Evolutionary conservation across 805 yeast genomes (phyloP), one percentile per base, ranked within the genome.

Genomic region (Metschnikowia aberdeeniae): DNA sequence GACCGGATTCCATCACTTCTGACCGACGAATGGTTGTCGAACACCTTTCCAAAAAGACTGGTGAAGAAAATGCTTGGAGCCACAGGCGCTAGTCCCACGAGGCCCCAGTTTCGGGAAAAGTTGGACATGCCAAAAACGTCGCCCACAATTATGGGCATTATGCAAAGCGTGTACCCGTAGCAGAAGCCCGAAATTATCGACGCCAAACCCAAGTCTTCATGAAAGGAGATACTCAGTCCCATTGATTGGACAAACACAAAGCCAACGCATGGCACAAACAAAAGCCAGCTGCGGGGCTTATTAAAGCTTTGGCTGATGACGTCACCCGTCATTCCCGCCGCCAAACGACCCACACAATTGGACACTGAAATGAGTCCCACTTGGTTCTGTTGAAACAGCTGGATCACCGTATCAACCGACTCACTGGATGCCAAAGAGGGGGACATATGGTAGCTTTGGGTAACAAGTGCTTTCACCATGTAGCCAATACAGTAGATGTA

Each of bases 101-200:
- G 58, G 0, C 95, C 95, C 87, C 89, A 86, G 56, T 84, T 84
- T 52, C 76, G 80, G 6, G 86, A 77, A 55, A 85, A 84, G 42
- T 76, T 71, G 13, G 68, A 68, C 68, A 86, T 76, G 2, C 93
- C 93, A 64, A 84, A 86, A 8, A 75, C 63, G 52, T 86, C 92
- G 13, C 88, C 77, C n/a, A 84, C 75, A 17, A 86, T 77, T n/a
- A 86, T 80, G 5, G 95, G 93, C 63, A 78, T 76, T 7, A 84
- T 72, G 40, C 90, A 85, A 64, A 84, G 84, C 19, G 82, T 72
- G 50, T 80, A 76, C 0, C 95, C 95, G 63, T 86, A 86, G 33
- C 82, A 84, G 31, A 82, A 67, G 0, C 95, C 95, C 27, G 78
- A 74, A 14, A 78, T 56, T n/a, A 75, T 59, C 1, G 90, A 81